phyloP scores from a whole-genome alignment of 805 yeast genomes.

The Saccharomyces jurei region DNA sequence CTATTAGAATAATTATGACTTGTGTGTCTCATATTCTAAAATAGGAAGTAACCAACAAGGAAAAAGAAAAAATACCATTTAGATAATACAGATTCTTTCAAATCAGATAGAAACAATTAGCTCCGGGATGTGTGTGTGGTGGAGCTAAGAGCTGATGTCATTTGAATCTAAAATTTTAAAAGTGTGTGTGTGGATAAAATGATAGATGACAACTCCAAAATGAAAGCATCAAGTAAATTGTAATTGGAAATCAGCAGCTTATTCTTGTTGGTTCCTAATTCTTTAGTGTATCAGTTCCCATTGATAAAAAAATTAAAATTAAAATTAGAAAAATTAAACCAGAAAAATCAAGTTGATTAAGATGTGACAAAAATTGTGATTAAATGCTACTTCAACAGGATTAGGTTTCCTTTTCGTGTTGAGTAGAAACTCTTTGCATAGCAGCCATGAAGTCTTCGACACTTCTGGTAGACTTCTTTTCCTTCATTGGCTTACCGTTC shows the following conservation, averaged over 20 bases:
- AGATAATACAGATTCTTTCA: neutral
- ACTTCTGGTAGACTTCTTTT: conserved; percentile 51
- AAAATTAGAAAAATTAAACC: neutral
- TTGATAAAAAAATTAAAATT: neutral
- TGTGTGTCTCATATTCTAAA: neutral
- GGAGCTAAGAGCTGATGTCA: neutral
- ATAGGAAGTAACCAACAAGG: neutral
- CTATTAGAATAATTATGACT: neutral
- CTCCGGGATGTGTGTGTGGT: neutral
- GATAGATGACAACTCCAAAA: neutral
- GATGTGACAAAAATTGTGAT: conserved; percentile 1
- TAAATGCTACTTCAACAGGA: neutral
- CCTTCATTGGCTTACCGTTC: conserved; percentile 70
- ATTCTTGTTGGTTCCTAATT: neutral
- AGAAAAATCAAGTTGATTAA: neutral
- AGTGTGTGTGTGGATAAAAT: neutral
- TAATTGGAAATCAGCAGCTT: neutral
- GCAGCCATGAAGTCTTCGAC: conserved; percentile 78
- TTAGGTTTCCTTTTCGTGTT: conserved; percentile 75
- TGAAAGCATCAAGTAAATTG: neutral
- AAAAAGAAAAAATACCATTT: neutral
- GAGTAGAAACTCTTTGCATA: conserved; percentile 85
- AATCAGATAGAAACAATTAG: neutral
- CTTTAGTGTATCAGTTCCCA: neutral
- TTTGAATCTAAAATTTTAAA: neutral